Base-by-base conservation (phyloP, 148 eudicot genomes). In the Cornus controversa region DNA sequence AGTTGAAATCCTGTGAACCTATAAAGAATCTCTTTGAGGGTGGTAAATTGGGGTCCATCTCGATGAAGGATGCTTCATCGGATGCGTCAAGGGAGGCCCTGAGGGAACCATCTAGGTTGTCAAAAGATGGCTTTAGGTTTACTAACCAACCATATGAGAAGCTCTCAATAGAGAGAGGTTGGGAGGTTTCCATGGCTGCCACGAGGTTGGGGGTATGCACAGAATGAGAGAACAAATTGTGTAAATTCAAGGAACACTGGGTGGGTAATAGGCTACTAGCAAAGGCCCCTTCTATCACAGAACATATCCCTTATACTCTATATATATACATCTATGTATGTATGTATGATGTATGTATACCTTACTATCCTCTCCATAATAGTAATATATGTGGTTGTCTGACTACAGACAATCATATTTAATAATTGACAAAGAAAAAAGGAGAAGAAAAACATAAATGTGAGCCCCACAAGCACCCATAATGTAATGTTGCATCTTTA, bases 41-140 rank as follows among this genome's bases (percentile, higher is more conserved):
- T 24, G 98, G 85, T 81, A 89, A 81, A 22, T 87, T 91, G 0
- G 98, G 98, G 77, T 94, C 95, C 92, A 94, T 92, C 69, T 94
- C 98, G 40, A 94, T 94, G 89, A 94, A 94, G 28, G 86, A 85
- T 42, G 92, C 79, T 67, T 87, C 90, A 75, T 87, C 87, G 28
- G 81, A 81, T 6, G 83, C 84, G 80, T 92, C 94, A 65, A 89
- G 40, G 15, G 89, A 84, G 68, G 86, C 83, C 71, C 93, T 80
- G 71, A 84, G 85, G 37, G 97, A 89, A 25, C 87, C 89, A 40
- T 84, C 87, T 34, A 81, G 76, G 82, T 82, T 85, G 60, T 90
- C 96, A 42, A 90, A 78, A 36, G 97, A 86, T 70, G 92, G 94
- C 74, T 87, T 86, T 14, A 87, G 74, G 82, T 92, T 89, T n/a